Conservation (phyloP, 2,329 filamentous ascomycete genomes). For the Phyllosticta paracitricarpa region DNA sequence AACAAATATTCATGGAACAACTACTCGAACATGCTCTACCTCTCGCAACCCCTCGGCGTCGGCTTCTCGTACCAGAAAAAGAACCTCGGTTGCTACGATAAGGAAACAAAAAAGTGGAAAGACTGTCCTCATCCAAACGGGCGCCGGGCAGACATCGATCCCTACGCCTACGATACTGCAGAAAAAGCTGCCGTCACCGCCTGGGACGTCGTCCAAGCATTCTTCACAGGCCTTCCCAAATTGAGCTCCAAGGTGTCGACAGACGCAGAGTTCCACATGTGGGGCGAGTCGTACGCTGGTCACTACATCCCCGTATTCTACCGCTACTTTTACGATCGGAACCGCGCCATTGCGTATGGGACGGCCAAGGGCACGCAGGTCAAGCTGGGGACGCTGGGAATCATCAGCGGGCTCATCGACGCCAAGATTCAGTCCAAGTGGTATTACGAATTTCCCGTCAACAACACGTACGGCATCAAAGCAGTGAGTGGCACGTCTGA, state of each 20-base stretch:
- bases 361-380: slow-evolving; percentile 38
- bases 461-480: slow-evolving; percentile 46
- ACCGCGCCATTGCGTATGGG: slow-evolving; percentile 41
- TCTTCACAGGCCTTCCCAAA: slow-evolving; percentile 32
- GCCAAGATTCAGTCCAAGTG: slow-evolving; percentile 33
- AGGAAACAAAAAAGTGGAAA: neutral
- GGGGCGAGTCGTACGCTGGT: slow-evolving; percentile 39
- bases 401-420: slow-evolving; percentile 47
- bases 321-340: slow-evolving; percentile 48
- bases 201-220: slow-evolving; percentile 28
- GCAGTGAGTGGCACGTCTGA: slow-evolving; percentile 12
- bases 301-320: slow-evolving; percentile 46
- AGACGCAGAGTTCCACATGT: slow-evolving; percentile 44
- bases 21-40: slow-evolving; percentile 28
- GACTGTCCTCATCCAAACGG: neutral
- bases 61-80: slow-evolving; percentile 29
- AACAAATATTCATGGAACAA: slow-evolving; percentile 33
- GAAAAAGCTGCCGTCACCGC: slow-evolving; percentile 25
- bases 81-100: neutral
- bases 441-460: slow-evolving; percentile 42
- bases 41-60: slow-evolving; percentile 30
- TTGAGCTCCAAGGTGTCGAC: slow-evolving; percentile 20
- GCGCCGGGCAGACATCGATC: neutral
- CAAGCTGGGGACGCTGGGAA: slow-evolving; percentile 43
- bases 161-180: slow-evolving; percentile 19